Evolutionary conservation across 768 basidiomycete genomes (phyloP).

Genomic region (Naganishia onofrii): DNA sequence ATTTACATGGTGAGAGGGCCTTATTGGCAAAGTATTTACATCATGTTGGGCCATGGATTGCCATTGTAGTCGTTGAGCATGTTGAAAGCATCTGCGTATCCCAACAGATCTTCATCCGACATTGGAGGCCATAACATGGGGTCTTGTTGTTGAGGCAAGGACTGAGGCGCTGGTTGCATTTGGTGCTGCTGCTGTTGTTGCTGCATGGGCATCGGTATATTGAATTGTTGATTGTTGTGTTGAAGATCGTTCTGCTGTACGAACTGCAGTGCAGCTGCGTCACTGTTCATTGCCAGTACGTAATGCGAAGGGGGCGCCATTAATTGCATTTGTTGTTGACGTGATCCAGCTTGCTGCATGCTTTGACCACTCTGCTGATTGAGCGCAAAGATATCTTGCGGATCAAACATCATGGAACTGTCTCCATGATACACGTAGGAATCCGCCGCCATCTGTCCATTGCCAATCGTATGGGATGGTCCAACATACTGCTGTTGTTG

Average conservation of each 20-base stretch:
- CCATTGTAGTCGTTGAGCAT: constrained; percentile 8
- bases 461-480: not conserved
- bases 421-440: not conserved
- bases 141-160: not conserved
- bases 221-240: not conserved
- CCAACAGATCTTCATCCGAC: constrained; percentile 18
- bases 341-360: not conserved
- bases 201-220: constrained; percentile 1
- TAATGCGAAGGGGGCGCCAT: constrained; percentile 10
- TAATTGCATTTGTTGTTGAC: not conserved
- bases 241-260: constrained; percentile 1
- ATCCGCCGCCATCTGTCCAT: not conserved
- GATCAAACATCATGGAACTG: not conserved
- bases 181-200: not conserved
- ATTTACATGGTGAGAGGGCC: not conserved
- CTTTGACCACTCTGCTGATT: not conserved
- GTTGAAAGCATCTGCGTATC: constrained; percentile 18
- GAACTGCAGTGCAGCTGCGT: constrained; percentile 4
- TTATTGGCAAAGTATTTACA: not conserved
- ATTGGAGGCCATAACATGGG: not conserved
- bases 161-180: not conserved
- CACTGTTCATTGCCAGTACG: constrained; percentile 15
- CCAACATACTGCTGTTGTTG: not conserved
- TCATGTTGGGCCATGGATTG: constrained; percentile 23
- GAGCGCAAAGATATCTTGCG: constrained; percentile 1